These are phyloP conservation scores for Cyberlindnera maritima DNA, from an alignment of 805 yeast genomes.

Conservation along the genomic window DNA sequence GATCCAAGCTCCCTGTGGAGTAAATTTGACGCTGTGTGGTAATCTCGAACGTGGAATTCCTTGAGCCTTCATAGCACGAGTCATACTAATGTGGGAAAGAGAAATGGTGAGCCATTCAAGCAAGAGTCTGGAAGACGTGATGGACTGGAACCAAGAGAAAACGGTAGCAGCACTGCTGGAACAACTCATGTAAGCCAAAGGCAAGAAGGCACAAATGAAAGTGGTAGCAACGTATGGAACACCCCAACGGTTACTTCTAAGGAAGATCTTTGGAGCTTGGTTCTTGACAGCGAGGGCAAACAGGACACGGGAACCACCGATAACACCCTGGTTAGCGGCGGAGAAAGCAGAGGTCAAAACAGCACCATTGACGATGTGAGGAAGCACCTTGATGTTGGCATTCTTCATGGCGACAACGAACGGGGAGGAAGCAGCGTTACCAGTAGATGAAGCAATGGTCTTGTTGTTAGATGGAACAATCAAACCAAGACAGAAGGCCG, in stretches of 20 bases:
- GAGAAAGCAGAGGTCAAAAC: constrained; percentile 40
- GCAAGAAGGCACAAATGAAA: constrained; percentile 31
- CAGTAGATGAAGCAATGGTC: constrained; percentile 30
- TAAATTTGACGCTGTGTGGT: constrained; percentile 17
- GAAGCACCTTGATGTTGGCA: constrained; percentile 40
- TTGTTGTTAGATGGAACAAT: constrained; percentile 33
- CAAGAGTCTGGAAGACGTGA: constrained; percentile 32
- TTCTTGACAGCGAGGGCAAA: constrained; percentile 37
- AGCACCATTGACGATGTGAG: constrained; percentile 37
- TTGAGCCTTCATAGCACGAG: constrained; percentile 40
- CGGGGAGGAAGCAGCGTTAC: constrained; percentile 35
- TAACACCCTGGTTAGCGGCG: constrained; percentile 33
- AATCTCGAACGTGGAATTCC: constrained; percentile 22
- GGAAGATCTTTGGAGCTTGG: constrained; percentile 37
- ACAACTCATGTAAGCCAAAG: constrained; percentile 36
- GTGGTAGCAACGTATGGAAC: constrained; percentile 32
- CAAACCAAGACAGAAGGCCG: constrained; percentile 34
- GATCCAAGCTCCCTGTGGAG: constrained; percentile 32
- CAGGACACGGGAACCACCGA: constrained; percentile 33
- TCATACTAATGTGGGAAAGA: constrained; percentile 31
- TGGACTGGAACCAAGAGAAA: constrained; percentile 35
- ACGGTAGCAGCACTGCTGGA: constrained; percentile 30
- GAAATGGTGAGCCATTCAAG: constrained; percentile 34
- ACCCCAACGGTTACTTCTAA: constrained; percentile 33
- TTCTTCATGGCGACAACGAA: constrained; percentile 44